phyloP scores from a whole-genome alignment of 495 filamentous ascomycete species.

The Aspergillus mulundensis region DNA sequence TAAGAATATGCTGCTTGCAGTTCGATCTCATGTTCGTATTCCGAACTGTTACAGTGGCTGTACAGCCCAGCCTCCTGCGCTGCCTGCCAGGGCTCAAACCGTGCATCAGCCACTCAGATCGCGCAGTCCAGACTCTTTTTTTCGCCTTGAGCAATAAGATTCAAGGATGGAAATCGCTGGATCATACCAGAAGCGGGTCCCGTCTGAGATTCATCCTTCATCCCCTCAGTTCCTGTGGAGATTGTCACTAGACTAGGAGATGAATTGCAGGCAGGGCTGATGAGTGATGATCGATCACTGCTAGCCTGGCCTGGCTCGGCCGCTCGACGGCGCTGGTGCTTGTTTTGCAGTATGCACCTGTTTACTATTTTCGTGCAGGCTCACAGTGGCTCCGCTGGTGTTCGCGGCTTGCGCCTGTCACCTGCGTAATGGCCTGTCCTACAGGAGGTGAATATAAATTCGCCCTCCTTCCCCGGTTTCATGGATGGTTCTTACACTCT shows the following conservation, averaged over 20 bases:
- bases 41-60: not conserved
- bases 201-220: constrained; percentile 3
- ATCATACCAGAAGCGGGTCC: constrained; percentile 8
- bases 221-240: constrained; percentile 14
- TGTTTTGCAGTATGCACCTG: constrained; percentile 6
- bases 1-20: constrained; percentile 1
- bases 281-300: constrained; percentile 10
- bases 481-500: constrained; percentile 4
- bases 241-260: constrained; percentile 16
- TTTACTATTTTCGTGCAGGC: constrained; percentile 18
- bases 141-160: not conserved
- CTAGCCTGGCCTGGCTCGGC: not conserved
- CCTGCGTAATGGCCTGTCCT: constrained; percentile 7
- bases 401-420: constrained; percentile 15
- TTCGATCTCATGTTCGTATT: not conserved
- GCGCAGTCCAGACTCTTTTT: constrained; percentile 5
- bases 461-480: constrained; percentile 9
- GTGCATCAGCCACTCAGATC: constrained; percentile 3
- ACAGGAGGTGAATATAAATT: constrained; percentile 18
- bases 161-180: constrained; percentile 1
- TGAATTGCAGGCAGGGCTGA: constrained; percentile 18
- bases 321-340: not conserved
- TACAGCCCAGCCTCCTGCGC: not conserved
- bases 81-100: not conserved
- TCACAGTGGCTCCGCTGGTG: constrained; percentile 4